Conservation (phyloP, 192 early-diverging fungal species). For the Linnemannia schmuckeri region DNA sequence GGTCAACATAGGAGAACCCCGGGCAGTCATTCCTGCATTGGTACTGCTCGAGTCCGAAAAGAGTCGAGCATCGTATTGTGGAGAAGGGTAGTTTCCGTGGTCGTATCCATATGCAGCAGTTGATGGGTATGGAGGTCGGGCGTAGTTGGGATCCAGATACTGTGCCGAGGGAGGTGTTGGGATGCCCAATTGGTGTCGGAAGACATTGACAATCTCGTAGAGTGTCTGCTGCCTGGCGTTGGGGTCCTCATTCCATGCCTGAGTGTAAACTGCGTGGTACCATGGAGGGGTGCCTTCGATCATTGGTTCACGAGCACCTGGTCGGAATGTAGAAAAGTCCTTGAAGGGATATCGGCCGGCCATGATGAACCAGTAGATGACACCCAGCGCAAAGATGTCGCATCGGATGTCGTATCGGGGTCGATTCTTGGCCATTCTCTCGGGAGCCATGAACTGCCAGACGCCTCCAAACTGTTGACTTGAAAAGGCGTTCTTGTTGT, state of each 20-base stretch:
- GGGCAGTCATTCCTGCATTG: conserved; percentile 16
- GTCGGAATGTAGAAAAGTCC: conserved; percentile 26
- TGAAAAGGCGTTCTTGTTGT: conserved; percentile 38
- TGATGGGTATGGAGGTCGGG: conserved; percentile 15
- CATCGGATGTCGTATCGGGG: conserved; percentile 49
- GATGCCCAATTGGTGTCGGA: conserved; percentile 40
- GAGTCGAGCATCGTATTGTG: conserved; percentile 6
- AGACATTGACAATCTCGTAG: conserved; percentile 33
- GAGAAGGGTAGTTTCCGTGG: conserved; percentile 1
- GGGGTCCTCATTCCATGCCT: conserved; percentile 42
- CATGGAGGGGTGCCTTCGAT: conserved; percentile 35
- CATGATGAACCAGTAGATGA: conserved; percentile 51
- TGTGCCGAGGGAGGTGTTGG: conserved; percentile 6
- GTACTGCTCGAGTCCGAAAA: conserved; percentile 19
- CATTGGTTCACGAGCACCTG: conserved; percentile 33
- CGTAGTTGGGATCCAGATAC: conserved; percentile 15
- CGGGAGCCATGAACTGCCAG: conserved; percentile 54
- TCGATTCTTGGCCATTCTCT: conserved; percentile 45
- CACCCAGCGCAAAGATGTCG: conserved; percentile 49
- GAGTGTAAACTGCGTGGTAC: conserved; percentile 33
- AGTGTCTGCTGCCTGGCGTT: conserved; percentile 32
- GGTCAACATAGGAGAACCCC: conserved; percentile 40
- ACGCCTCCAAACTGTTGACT: conserved; percentile 55
- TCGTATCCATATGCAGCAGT: conserved; percentile 16
- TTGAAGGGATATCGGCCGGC: conserved; percentile 49